phyloP scores from a whole-genome alignment of 1,284 basidiomycete species.

The Mycena citricolor region DNA sequence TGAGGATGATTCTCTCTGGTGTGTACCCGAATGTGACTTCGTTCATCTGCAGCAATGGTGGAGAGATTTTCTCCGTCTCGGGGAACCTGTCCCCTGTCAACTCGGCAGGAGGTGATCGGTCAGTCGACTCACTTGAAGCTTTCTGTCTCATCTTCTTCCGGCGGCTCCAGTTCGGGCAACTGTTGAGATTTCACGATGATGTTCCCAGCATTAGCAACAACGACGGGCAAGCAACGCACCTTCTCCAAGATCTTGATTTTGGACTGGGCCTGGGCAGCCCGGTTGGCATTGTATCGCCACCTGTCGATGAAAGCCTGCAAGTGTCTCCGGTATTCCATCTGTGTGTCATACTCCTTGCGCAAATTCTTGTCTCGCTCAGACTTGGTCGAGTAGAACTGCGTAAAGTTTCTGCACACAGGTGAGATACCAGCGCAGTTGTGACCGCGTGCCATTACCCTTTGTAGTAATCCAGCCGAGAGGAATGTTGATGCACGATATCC shows the following conservation, averaged over 20 bases:
- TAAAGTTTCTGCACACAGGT: slow-evolving; percentile 79
- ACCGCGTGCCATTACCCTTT: slow-evolving; percentile 57
- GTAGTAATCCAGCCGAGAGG: slow-evolving; percentile 91
- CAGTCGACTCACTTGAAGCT: slow-evolving; percentile 67
- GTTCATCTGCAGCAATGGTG: slow-evolving; percentile 93
- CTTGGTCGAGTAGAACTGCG: slow-evolving; percentile 98
- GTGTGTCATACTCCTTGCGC: slow-evolving; percentile 92
- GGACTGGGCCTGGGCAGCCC: slow-evolving; percentile 91
- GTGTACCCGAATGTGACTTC: slow-evolving; percentile 92
- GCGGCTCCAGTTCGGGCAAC: slow-evolving; percentile 91
- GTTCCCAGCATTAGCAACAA: not conserved
- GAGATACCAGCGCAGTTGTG: not conserved
- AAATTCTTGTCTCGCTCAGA: slow-evolving; percentile 91
- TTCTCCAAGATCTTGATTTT: slow-evolving; percentile 99
- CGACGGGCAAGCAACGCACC: slow-evolving; percentile 34
- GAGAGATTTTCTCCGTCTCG: slow-evolving; percentile 93
- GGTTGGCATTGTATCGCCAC: slow-evolving; percentile 94
- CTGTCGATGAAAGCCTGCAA: slow-evolving; percentile 97
- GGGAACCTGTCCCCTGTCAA: slow-evolving; percentile 61
- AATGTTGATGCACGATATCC: slow-evolving; percentile 97
- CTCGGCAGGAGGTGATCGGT: slow-evolving; percentile 7
- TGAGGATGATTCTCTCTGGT: slow-evolving; percentile 78
- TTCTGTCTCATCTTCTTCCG: slow-evolving; percentile 87
- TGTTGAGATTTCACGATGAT: slow-evolving; percentile 28
- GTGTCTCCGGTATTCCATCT: slow-evolving; percentile 93